phyloP scores from a whole-genome alignment of 768 basidiomycete genomes.

The Phaeotremella fagi region DNA sequence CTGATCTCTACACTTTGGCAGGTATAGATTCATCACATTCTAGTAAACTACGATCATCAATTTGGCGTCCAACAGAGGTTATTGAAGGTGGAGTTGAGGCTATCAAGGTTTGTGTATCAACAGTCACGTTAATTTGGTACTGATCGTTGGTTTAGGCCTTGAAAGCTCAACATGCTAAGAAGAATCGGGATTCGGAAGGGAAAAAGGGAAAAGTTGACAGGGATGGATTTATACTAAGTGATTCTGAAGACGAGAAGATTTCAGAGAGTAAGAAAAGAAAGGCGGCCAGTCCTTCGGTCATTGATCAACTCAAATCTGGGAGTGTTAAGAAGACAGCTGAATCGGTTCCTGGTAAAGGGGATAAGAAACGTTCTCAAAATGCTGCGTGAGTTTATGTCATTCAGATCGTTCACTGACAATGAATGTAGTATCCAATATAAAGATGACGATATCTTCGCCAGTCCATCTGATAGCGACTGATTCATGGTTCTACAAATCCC shows the following conservation, averaged over 20 bases:
- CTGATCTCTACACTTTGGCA: slow-evolving; percentile 29
- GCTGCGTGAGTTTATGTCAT: slow-evolving; percentile 5
- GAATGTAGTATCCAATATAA: slow-evolving; percentile 3
- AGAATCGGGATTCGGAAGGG: not conserved
- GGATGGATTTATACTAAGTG: slow-evolving; percentile 8
- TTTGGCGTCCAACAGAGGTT: slow-evolving; percentile 25
- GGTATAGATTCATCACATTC: slow-evolving; percentile 31
- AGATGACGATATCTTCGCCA: slow-evolving; percentile 18
- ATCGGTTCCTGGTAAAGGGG: not conserved
- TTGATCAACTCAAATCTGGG: too few species aligned
- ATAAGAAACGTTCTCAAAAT: not conserved
- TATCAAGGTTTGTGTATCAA: slow-evolving; percentile 8
- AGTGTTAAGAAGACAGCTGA: too few species aligned
- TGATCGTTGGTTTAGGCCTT: not conserved
- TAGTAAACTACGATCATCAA: slow-evolving; percentile 16
- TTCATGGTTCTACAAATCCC: too few species aligned
- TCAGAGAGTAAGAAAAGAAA: slow-evolving; percentile 3
- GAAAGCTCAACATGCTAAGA: slow-evolving; percentile 4
- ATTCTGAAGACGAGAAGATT: slow-evolving; percentile 13
- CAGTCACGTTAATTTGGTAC: not conserved
- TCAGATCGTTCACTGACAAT: too few species aligned
- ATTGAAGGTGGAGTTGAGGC: slow-evolving; percentile 9
- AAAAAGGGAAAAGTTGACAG: not conserved
- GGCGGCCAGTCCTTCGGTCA: not conserved
- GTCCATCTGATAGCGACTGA: slow-evolving; percentile 7